Base-by-base conservation (phyloP, 2,329 filamentous ascomycete genomes). In the Ophiostoma ulmi region DNA sequence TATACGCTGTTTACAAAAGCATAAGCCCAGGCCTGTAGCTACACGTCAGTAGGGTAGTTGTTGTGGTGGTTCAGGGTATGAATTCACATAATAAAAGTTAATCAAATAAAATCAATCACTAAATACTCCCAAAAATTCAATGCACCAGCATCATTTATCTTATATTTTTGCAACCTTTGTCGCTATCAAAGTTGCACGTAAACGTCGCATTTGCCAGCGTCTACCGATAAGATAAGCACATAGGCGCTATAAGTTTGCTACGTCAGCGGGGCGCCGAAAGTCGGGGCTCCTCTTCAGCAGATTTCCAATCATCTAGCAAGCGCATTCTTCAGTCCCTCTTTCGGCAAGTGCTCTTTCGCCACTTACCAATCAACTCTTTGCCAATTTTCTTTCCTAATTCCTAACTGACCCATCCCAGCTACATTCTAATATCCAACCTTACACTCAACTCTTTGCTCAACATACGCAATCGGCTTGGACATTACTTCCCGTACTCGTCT, bases 151-250 rank as follows among this genome's bases (percentile, higher is more conserved):
- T n/a, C 1, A 48, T 20, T 48, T 48, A n/a, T n/a, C 44, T n/a
- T 48, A 20, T 20, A 48, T 48, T 48, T 48, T 48, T 48, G 17
- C 41, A 48, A 20, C 8, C 17, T 3, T 6, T 20, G 44, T 6
- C 6, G 44, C 8, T 20, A 20, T 48, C 17, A 20, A 48, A 17
- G 17, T n/a, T 20, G 17, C 44, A 31, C 31, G 31, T 20, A 17
- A n/a, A n/a, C n/a, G 17, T 48, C 2, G n/a, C 17, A 20, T 6
- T 48, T 31, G 31, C 31, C 20, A 48, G 38, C 44, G 38, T 58
- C 20, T 5, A 68, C 44, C 67, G 73, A 74, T 74, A 72, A 74
- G 73, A 72, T 72, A 69, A 72, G 39, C 44, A 26, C 26, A 58
- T 14, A 22, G 39, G n/a, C 52, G 52, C 52, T 58, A n/a, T 58